Evolutionary conservation across 1,284 basidiomycete species (phyloP), one percentile per base, ranked within the genome.

Genomic region (Inonotus hispidus): DNA sequence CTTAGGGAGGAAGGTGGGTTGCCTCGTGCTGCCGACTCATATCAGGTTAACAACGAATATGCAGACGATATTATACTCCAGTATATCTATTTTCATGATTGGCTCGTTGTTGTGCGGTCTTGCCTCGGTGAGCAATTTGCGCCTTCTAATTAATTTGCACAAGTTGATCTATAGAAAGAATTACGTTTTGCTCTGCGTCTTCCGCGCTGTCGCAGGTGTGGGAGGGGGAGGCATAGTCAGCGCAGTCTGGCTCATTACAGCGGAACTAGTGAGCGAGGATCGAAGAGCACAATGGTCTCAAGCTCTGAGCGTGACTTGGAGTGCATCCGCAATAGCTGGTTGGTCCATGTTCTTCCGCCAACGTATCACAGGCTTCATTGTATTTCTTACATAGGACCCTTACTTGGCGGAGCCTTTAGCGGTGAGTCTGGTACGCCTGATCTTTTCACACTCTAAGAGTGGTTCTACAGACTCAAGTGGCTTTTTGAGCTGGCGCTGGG

Each of bases 221-320:
- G 90, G 90, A 23, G 90, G 85, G 19, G 90, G 90, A 52, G 90
- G 90, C 10, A 91, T 92, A 64, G 90, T 92, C 49, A 84, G 82
- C 66, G 79, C 86, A 49, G 89, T 92, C 47, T 92, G 90, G 90
- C 82, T 89, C 25, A 87, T 92, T 63, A 90, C 88, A 55, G 81
- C 88, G 66, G 89, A 91, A 70, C 84, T 92, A 63, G 88, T 92
- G 45, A 82, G 84, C 68, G 78, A 82, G 39, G 77, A 76, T 64
- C 76, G 80, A 63, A 82, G 88, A 63, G 85, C 89, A 55, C 88
- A 84, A 69, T 92, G 88, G 90, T 90, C 88, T 10, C 87, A 88
- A 71, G 88, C 88, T 23, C 78, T 92, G 43, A 91, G 88, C 66
- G 72, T 90, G 58, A 92, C 90, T 43, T 92, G 90, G 90, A 85